These are phyloP conservation scores for Gonium pectorale DNA, from an alignment of 139 green algal species.

Conservation along the genomic window DNA sequence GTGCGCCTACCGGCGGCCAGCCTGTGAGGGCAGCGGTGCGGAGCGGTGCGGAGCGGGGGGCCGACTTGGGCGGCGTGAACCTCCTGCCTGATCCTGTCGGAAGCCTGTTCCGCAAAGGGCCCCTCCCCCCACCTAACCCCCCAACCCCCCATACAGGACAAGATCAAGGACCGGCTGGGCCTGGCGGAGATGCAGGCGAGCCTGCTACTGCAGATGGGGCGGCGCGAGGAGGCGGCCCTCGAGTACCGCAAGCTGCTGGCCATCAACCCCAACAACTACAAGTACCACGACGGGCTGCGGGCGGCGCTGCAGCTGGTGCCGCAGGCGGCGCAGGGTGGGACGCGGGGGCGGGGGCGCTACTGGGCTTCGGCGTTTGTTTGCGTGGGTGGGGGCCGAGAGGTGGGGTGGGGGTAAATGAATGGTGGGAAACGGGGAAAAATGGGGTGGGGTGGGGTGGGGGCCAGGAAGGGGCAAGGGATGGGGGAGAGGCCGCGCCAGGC, in stretches of 20 bases:
- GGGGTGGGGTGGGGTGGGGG: too few species aligned
- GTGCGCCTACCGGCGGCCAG: too few species aligned
- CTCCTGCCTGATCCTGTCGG: too few species aligned
- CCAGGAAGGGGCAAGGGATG: too few species aligned
- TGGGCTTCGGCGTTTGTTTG: too few species aligned
- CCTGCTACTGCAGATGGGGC: conserved; percentile 72
- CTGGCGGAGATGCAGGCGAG: conserved; percentile 71
- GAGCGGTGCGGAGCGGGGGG: too few species aligned
- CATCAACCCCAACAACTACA: conserved; percentile 86
- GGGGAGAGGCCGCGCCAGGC: too few species aligned
- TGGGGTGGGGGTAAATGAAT: too few species aligned
- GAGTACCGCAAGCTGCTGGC: conserved; percentile 80
- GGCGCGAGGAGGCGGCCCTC: conserved; percentile 67
- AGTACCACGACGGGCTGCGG: conserved; percentile 81
- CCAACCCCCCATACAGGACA: conserved; percentile 32
- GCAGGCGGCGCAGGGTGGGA: background rate
- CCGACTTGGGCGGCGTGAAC: too few species aligned
- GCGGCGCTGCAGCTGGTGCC: conserved; percentile 63
- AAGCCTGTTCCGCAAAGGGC: background rate
- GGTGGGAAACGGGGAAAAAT: too few species aligned
- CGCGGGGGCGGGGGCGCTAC: background rate
- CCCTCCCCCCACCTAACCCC: background rate
- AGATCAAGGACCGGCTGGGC: conserved; percentile 87
- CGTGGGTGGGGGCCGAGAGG: too few species aligned
- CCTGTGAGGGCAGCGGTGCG: too few species aligned